Base-by-base conservation (phyloP, 805 yeast species). In the Candida anglica region DNA sequence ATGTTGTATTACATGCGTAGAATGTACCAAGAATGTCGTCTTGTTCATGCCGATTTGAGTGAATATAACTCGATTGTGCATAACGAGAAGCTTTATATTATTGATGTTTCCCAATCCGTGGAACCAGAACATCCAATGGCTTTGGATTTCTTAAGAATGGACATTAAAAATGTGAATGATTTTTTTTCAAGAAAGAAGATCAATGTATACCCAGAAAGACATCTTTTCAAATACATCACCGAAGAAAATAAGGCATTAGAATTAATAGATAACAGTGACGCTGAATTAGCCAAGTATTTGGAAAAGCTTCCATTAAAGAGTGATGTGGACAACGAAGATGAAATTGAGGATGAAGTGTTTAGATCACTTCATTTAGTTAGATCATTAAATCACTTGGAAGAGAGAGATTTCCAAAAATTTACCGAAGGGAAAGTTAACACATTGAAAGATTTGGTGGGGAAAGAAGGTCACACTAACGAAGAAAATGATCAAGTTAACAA, bases 101-200 rank as follows among this genome's bases (percentile, higher is more conserved):
- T 93, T 46, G 99, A 93, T 63, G 99, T 93, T 8, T 89, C 98
- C 1, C 99, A 93, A 57, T 81, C 94, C 24, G 98, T 93, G 16
- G 98, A 93, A 57, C 97, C 96, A 7, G 96, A 88, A 48, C 99
- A 93, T 60, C 98, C 96, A 8, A 87, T 87, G 87, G 84, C 95
- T 27, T 69, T 93, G 44, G 98, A 93, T 56, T 93, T 93, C 55
- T 63, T 93, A 40, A 71, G 99, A 53, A 93, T 93, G 98, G 99
- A 93, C 61, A 89, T 93, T 52, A 93, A 91, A 57, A 93, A 93
- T 52, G 86, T 91, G 16, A 93, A 91, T 52, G 93, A 86, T 48
- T 93, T 81, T 56, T 93, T 93, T 50, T 70, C 71, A 38, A 71
- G 79, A 40, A 74, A 73, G 48, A 79, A 81, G 55, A 86, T 89